A percentile compares a stretch with the other conserved stretches of the same genome.
These are phyloP conservation scores for Acanthochlamys bracteata DNA, from an alignment of 106 monocot genomes.

Conservation along the genomic window DNA sequence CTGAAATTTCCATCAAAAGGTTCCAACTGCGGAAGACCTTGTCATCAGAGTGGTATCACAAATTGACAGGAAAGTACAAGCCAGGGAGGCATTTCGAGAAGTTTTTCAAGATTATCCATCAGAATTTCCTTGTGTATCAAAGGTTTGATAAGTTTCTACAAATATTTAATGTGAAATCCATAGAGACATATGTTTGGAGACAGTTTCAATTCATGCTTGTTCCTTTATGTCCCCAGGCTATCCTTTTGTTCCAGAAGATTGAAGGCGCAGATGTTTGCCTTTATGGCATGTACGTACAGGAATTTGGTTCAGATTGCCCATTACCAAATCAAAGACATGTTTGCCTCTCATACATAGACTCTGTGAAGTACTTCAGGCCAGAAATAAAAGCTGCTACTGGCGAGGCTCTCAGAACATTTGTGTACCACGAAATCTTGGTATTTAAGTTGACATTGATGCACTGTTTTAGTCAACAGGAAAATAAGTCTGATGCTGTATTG, in stretches of 20 bases:
- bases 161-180: neutral
- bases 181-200: neutral
- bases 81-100: neutral
- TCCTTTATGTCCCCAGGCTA: slow-evolving; percentile 33
- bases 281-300: slow-evolving; percentile 80
- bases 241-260: slow-evolving; percentile 67
- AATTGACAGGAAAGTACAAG: slow-evolving; percentile 6
- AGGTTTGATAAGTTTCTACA: neutral
- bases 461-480: too few relatives aligned
- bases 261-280: slow-evolving; percentile 70
- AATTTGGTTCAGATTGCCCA: slow-evolving; percentile 54
- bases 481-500: too few relatives aligned
- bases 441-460: too few relatives aligned
- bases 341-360: slow-evolving; percentile 69
- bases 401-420: slow-evolving; percentile 72
- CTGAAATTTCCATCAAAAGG: neutral
- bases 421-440: slow-evolving; percentile 89
- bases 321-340: slow-evolving; percentile 53
- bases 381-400: slow-evolving; percentile 45
- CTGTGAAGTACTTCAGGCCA: slow-evolving; percentile 73
- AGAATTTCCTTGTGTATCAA: neutral
- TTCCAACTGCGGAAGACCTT: slow-evolving; percentile 3
- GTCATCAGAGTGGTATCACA: slow-evolving; percentile 6
- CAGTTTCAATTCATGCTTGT: neutral
- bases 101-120: neutral